These are phyloP conservation scores for Talinum fruticosum DNA, from an alignment of 148 eudicot genomes.

Conservation along the genomic window DNA sequence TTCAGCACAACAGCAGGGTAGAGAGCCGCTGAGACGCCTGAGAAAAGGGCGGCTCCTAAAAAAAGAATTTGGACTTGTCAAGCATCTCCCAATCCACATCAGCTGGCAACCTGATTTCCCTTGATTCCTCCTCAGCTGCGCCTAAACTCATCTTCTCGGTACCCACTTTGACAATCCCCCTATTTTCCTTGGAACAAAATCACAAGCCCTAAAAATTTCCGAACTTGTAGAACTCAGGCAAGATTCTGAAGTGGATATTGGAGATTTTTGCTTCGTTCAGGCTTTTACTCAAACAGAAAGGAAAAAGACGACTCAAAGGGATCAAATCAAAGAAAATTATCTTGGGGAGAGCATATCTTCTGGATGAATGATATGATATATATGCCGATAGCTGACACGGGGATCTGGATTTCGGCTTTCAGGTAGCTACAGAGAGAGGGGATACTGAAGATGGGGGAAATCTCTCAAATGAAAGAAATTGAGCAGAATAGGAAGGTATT, in stretches of 20 bases:
- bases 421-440: constrained; percentile 13
- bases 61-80: constrained; percentile 81
- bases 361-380: constrained; percentile 2
- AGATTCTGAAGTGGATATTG: not conserved
- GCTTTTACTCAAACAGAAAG: constrained; percentile 5
- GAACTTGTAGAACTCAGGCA: not conserved
- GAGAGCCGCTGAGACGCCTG: constrained; percentile 65
- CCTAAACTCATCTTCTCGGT: constrained; percentile 52
- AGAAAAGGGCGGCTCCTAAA: constrained; percentile 81
- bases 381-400: not conserved
- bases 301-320: not conserved
- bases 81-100: constrained; percentile 85
- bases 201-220: not conserved
- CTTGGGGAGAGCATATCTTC: not conserved
- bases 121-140: constrained; percentile 51
- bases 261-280: not conserved
- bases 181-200: not conserved
- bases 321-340: not conserved
- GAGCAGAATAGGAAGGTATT: constrained; percentile 9
- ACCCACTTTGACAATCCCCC: constrained; percentile 24
- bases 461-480: not conserved
- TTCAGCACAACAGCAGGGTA: constrained; percentile 82
- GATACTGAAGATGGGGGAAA: constrained; percentile 3
- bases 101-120: constrained; percentile 57
- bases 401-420: too few relatives aligned